Percentiles rank a stretch among this genome's conserved stretches.
Evolutionary conservation across 176 grass and related monocot genomes (phyloP).

Genomic region (Otatea glauca): DNA sequence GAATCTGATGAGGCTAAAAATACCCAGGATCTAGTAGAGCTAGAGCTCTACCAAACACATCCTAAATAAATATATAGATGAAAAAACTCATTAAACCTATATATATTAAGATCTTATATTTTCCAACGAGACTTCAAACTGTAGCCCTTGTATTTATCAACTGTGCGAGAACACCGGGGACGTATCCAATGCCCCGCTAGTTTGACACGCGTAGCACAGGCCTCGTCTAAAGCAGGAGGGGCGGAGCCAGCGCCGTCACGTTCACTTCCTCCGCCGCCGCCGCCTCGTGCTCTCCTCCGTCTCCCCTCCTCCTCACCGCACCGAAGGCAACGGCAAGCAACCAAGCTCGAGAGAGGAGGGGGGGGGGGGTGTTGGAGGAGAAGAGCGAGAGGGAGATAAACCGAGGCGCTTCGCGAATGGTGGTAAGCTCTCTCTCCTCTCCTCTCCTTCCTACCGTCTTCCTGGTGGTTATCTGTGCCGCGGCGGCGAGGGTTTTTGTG

Average conservation of each 20-base stretch:
- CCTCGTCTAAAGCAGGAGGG: background rate
- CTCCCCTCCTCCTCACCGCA: background rate
- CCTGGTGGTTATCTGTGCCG: background rate
- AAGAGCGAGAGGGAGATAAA: background rate
- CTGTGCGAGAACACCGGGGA: too few relatives aligned
- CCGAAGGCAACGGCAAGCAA: background rate
- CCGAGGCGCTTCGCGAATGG: constrained; percentile 25
- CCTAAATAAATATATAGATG: too few relatives aligned
- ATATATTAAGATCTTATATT: too few relatives aligned
- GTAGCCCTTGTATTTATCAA: too few relatives aligned
- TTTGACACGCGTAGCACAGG: constrained; percentile 18
- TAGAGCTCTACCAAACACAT: too few relatives aligned
- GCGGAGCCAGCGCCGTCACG: background rate
- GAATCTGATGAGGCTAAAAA: too few relatives aligned
- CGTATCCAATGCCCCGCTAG: background rate
- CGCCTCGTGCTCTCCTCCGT: background rate
- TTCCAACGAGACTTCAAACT: too few relatives aligned
- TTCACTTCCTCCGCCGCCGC: background rate
- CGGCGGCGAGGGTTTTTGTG: background rate
- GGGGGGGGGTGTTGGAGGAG: too few relatives aligned
- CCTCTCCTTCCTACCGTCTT: background rate
- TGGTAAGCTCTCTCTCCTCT: constrained; percentile 16
- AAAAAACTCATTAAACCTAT: too few relatives aligned
- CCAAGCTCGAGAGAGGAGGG: background rate
- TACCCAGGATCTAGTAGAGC: too few relatives aligned